Base-by-base conservation (phyloP, 2,329 filamentous ascomycete species). In the Paraphaeosphaeria minitans region DNA sequence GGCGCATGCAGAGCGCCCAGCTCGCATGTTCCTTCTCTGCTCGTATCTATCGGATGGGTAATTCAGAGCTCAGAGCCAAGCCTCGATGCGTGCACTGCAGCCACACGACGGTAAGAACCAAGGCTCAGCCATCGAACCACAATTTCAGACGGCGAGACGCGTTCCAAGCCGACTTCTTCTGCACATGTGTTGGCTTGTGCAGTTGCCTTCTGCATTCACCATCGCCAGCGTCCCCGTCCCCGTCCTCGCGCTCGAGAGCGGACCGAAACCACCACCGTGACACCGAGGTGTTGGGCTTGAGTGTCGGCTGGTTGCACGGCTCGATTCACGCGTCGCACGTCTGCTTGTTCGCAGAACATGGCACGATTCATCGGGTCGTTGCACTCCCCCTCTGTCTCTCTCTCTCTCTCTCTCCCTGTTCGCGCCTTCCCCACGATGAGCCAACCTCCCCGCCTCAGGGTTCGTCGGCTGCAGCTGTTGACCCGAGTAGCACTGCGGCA, bases 351-450 rank as follows among this genome's bases (percentile, higher is more conserved):
- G 55, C 63, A 53, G 29, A 56, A 65, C 65, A 59, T 67, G 58
- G 49, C 64, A 72, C 63, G 35, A 63, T 57, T 53, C 37, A 29
- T 46, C 57, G 33, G 49, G 60, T 56, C 46, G 48, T 55, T 52
- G 31, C 45, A 55, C 51, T 37, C n/a, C n/a, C n/a, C n/a, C n/a
- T n/a, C n/a, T n/a, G n/a, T n/a, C n/a, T n/a, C n/a, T n/a, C n/a
- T n/a, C n/a, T n/a, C n/a, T n/a, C n/a, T n/a, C 24, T 27, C 3
- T 27, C 6, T 3, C 33, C 37, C 41, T 49, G 56, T 56, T 47
- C 37, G 48, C 58, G 31, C 62, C 60, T 66, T 59, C 64, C 68
- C 67, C 67, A 66, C 66, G 62, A 58, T 64, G 60, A 67, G 60
- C 61, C 67, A 60, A 5, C 13, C 50, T 35, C 14, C 22, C 21